Conservation (phyloP, 257 asterid species). For the Solanum sitiens region DNA sequence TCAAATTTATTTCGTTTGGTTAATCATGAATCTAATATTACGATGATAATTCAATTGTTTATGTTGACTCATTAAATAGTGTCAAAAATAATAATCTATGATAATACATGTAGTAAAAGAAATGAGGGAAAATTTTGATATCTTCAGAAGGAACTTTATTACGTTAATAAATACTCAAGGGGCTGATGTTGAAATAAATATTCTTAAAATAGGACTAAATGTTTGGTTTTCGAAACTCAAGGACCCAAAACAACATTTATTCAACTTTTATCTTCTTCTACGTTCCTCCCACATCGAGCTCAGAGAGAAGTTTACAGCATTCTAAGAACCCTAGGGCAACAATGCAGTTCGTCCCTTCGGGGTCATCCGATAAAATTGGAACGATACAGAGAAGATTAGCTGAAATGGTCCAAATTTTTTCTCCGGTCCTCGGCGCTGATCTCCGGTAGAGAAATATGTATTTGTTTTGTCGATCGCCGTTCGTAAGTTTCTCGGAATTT, state of each 20-base stretch:
- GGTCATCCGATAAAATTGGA: slow-evolving; percentile 14
- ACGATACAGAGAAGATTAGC: slow-evolving; percentile 17
- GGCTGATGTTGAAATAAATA: not conserved
- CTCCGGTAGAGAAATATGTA: no score
- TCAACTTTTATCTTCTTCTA: not conserved
- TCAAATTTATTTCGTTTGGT: not conserved
- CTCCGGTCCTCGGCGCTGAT: no score
- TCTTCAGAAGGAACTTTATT: not conserved
- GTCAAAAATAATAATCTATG: not conserved
- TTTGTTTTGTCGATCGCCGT: no score
- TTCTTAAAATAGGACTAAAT: not conserved
- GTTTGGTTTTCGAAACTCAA: not conserved
- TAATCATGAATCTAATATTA: not conserved
- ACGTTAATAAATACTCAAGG: not conserved
- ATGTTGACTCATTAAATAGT: not conserved
- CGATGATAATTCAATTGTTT: not conserved
- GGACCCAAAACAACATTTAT: not conserved
- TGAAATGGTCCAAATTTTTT: no score
- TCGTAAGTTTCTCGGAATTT: no score
- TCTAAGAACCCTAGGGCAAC: accelerated
- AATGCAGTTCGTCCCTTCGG: not conserved
- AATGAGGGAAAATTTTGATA: not conserved
- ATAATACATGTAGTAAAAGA: not conserved
- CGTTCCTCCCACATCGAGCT: not conserved
- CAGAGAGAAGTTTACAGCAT: not conserved